Evolutionary conservation across 2,329 filamentous ascomycete genomes (phyloP).

Genomic region (Pyrenophora teres): DNA sequence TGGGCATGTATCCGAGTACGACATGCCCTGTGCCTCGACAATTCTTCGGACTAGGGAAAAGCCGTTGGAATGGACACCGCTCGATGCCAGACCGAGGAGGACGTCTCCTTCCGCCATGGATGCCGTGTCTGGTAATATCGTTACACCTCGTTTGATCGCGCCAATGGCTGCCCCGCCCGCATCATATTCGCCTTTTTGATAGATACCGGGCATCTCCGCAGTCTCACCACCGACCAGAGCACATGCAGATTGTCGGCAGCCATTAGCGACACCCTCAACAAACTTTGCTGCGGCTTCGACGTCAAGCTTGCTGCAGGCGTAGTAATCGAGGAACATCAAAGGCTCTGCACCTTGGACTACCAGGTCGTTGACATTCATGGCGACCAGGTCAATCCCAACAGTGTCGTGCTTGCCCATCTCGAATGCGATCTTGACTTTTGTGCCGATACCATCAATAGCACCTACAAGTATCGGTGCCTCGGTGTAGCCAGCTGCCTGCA

Average conservation of each 20-base stretch:
- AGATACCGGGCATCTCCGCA: constrained; percentile 97
- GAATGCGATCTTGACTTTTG: constrained; percentile 95
- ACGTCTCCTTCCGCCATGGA: constrained; percentile 83
- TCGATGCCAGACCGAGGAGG: constrained; percentile 82
- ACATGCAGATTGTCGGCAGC: constrained; percentile 82
- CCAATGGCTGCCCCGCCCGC: constrained; percentile 89
- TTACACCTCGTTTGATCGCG: constrained; percentile 68
- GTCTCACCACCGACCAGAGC: constrained; percentile 97
- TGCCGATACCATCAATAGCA: constrained; percentile 94
- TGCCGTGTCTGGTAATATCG: constrained; percentile 74
- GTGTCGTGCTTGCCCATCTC: constrained; percentile 88
- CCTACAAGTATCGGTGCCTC: constrained; percentile 83
- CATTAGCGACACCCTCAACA: constrained; percentile 85
- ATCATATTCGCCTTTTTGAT: constrained; percentile 86
- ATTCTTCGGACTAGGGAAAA: constrained; percentile 96
- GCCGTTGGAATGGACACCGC: constrained; percentile 92
- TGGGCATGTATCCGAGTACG: constrained; percentile 73
- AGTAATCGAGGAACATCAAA: constrained; percentile 97
- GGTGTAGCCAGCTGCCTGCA: constrained; percentile 73
- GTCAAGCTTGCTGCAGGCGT: constrained; percentile 87
- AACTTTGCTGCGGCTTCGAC: constrained; percentile 80
- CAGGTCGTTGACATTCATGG: constrained; percentile 98
- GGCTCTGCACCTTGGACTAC: constrained; percentile 95
- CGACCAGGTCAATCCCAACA: constrained; percentile 94
- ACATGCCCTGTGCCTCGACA: constrained; percentile 71